Percentiles rank a stretch among this genome's conserved stretches.
These are phyloP conservation scores for Citrullus mucosospermus DNA, from an alignment of 306 rosid species.

Conservation along the genomic window DNA sequence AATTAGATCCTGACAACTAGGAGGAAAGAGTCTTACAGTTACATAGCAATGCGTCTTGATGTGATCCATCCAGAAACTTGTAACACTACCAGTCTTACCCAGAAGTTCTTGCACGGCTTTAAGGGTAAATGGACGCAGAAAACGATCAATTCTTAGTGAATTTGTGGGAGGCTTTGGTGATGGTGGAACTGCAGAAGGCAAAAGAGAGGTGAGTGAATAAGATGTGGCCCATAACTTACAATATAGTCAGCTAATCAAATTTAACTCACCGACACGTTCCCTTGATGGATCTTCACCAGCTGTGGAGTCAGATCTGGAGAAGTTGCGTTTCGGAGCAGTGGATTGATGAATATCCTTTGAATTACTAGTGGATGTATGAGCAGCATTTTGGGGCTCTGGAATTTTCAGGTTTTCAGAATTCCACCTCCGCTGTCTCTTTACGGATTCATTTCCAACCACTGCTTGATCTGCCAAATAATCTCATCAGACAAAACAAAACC, in stretches of 20 bases:
- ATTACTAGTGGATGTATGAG: constrained; percentile 31
- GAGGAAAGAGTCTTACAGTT: constrained; percentile 44
- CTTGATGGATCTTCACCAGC: constrained; percentile 50
- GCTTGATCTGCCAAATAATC: constrained; percentile 38
- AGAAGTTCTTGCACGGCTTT: constrained; percentile 95
- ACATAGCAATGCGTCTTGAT: constrained; percentile 98
- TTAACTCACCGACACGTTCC: constrained; percentile 84
- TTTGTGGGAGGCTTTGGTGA: constrained; percentile 60
- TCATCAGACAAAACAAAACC: constrained; percentile 3
- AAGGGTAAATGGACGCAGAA: constrained; percentile 91
- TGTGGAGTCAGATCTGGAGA: constrained; percentile 60
- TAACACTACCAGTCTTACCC: constrained; percentile 66
- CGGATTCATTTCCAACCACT: constrained; percentile 52
- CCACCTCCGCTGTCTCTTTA: constrained; percentile 94
- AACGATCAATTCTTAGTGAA: constrained; percentile 74
- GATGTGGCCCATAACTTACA: not conserved
- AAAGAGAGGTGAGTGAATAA: not conserved
- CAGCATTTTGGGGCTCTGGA: constrained; percentile 41
- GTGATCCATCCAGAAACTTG: constrained; percentile 97
- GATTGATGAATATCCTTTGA: constrained; percentile 43
- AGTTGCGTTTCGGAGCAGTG: constrained; percentile 33
- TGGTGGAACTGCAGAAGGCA: constrained; percentile 64
- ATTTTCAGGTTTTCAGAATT: constrained; percentile 47
- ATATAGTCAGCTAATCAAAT: not conserved
- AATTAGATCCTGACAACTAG: not conserved